Base-by-base conservation (phyloP, 2,329 filamentous ascomycete species). In the Gnomoniopsis sp. region DNA sequence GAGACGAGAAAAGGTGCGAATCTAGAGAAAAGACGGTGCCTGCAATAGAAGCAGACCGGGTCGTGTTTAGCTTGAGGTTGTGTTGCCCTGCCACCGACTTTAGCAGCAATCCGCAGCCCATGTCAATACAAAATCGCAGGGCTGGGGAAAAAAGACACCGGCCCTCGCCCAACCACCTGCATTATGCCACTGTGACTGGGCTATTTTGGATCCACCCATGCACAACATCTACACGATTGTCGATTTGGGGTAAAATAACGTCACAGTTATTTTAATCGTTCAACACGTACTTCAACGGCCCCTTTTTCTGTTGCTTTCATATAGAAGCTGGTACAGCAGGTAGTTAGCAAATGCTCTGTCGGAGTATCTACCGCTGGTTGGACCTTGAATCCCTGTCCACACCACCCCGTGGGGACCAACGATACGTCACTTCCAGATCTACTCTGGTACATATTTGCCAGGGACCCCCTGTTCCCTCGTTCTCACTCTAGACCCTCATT, bases 81-180 rank as follows among this genome's bases (percentile, higher is more conserved):
- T 22, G 46, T 48, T 49, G 47, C 47, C 47, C 47, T 49, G 47
- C 47, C 47, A 49, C 47, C 47, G 47, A 49, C 26, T 49, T 49
- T 49, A 49, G 47, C 47, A 23, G 44, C 26, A 30, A 30, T 8
- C 26, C 8, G 15, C 19, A 10, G 6, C 43, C n/a, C n/a, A 47
- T 47, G 44, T 47, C 44, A 47, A 47, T 23, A 47, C 19, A 47
- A 44, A 47, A 47, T 47, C 44, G 19, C 21, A 47, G 12, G 44
- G 44, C 44, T 47, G 44, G 44, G 44, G 14, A 47, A 19, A 11
- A 22, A 23, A 26, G 22, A 21, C n/a, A 15, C 14, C n/a, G 7
- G 44, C 11, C 44, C 19, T 11, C 44, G 11, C 44, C 44, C 44
- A 47, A 47, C 44, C 44, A 47, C 44, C 44, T 22, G 21, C 19